Conservation (phyloP, 768 basidiomycete genomes). For the Leucosporidium yakuticum region DNA sequence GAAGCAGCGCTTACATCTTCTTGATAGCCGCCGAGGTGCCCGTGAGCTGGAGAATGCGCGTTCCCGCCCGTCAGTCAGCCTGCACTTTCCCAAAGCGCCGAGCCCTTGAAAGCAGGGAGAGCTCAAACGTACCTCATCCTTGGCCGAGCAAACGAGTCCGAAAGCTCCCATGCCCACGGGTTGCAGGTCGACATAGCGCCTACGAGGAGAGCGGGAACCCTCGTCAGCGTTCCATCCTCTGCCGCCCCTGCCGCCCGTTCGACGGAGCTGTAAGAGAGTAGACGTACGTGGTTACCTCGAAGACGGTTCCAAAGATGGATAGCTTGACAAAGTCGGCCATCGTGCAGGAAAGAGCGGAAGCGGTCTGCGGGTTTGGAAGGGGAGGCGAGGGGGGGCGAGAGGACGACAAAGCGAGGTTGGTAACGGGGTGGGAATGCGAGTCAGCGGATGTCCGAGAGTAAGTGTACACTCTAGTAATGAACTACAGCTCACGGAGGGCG, state of each 20-base stretch:
- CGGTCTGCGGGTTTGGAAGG: no score
- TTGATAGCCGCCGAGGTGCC: slow-evolving; percentile 94
- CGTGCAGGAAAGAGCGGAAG: no score
- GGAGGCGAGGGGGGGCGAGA: no score
- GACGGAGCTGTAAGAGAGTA: background rate
- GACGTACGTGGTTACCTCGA: slow-evolving; percentile 58
- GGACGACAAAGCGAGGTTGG: no score
- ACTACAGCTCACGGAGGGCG: no score
- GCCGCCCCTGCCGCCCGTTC: background rate
- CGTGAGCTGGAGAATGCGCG: slow-evolving; percentile 85
- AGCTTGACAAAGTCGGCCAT: slow-evolving; percentile 53
- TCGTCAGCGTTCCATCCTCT: slow-evolving; percentile 78
- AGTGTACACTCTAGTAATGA: no score
- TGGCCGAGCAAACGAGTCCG: slow-evolving; percentile 68
- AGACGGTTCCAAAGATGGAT: slow-evolving; percentile 96
- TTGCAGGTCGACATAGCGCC: slow-evolving; percentile 97
- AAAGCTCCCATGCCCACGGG: slow-evolving; percentile 99
- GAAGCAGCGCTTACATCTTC: slow-evolving; percentile 49
- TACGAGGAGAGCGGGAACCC: slow-evolving; percentile 51
- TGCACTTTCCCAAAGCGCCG: background rate
- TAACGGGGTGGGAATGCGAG: no score
- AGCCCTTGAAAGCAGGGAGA: background rate
- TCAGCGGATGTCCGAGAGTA: no score
- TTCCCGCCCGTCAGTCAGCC: slow-evolving; percentile 50
- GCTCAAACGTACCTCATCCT: slow-evolving; percentile 29